Base-by-base conservation (phyloP, 441 rosid species). In the Corymbia citriodora region DNA sequence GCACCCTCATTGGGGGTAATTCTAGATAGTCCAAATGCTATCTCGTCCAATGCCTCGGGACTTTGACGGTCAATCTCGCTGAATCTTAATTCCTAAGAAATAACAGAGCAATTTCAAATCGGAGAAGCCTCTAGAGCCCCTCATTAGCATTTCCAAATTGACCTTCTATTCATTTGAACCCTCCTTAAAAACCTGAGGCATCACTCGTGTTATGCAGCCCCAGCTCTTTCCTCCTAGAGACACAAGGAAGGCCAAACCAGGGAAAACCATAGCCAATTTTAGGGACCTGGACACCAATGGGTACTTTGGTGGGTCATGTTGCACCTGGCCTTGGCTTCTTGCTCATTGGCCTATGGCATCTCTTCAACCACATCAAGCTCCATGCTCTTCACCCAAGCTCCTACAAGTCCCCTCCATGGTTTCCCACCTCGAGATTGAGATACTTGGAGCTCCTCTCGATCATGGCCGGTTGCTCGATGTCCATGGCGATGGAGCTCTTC, bases 261-360 rank as follows among this genome's bases (percentile, higher is more conserved):
- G n/a, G 85, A 74, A 74, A 74, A 74, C 14, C 85, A 21, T 21
- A 74, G n/a, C 85, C 2, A 74, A 21, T 2, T 74, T 74, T 21
- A n/a, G 82, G 85, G 72, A 89, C 57, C 31, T 16, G 18, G 53
- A 10, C 25, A 4, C 63, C 45, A 11, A 87, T 98, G 99, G 99
- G 99, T 65, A 93, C 95, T 90, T 94, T 95, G 50, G 95, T 95
- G 45, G 99, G 99, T 63, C 99, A 98, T 92, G 97, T 96, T 2
- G 91, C 93, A 50, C 99, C 99, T 8, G 99, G 99, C 1, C 89
- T 95, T 72, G 97, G 96, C 92, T 96, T 96, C 95, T 90, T 96
- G 48, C 88, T 92, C 86, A 94, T 96, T 89, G 99, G 98, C 81
- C 93, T 95, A 15, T 96, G 99, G 99, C 99, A 98, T 90, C 95